Evolutionary conservation across 345 rosid species (phyloP).

Genomic region (Citrus sinensis): DVS_A1.0 CM039167.1:4868501-4869000

Average conservation of each 20-base stretch:
- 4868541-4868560: background rate
- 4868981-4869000: background rate
- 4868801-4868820: background rate
- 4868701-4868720: background rate
- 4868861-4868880: constrained; percentile 26
- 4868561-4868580: background rate
- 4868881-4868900: constrained; percentile 25
- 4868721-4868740: background rate
- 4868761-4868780: constrained; percentile 3
- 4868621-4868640: background rate
- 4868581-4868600: background rate
- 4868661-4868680: background rate
- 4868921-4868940: background rate
- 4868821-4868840: background rate
- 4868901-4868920: constrained; percentile 15
- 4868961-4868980: background rate
- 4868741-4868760: constrained; percentile 4
- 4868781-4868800: background rate
- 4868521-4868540: background rate
- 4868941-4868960: constrained; percentile 20
- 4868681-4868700: background rate
- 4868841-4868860: constrained; percentile 30
- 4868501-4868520: background rate
- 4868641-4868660: background rate
- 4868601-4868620: background rate